These are phyloP conservation scores for Ochetophila trinervis DNA, from an alignment of 306 rosid species.

Conservation along the genomic window DNA sequence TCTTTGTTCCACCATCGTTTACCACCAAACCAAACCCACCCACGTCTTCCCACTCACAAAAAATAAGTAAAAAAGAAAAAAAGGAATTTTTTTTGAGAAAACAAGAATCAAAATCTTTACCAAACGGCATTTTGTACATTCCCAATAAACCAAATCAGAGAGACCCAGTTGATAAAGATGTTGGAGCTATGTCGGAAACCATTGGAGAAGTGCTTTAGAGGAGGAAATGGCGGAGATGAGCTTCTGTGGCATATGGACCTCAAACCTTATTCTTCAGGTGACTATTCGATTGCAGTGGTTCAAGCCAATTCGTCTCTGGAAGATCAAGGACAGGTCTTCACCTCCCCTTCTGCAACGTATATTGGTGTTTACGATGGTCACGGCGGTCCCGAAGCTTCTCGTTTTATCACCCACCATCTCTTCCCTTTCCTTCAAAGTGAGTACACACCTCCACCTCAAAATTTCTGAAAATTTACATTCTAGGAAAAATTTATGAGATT, in stretches of 20 bases:
- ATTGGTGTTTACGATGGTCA: conserved; percentile 73
- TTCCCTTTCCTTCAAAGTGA: conserved; percentile 51
- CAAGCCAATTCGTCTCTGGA: conserved; percentile 85
- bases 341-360: conserved; percentile 74
- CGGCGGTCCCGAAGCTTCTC: conserved; percentile 72
- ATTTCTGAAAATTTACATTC: not conserved
- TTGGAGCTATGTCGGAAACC: conserved; percentile 49
- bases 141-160: not conserved
- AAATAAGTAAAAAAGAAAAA: not conserved
- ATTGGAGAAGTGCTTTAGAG: conserved; percentile 58
- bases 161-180: conserved; percentile 38
- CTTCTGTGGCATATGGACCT: conserved; percentile 87
- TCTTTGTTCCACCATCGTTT: conserved; percentile 15
- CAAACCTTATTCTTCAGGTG: conserved; percentile 84
- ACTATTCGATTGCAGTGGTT: conserved; percentile 88
- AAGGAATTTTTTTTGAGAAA: not conserved
- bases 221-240: conserved; percentile 43
- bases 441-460: not conserved
- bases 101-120: conserved; percentile 8
- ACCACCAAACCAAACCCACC: conserved; percentile 25
- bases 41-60: conserved; percentile 11
- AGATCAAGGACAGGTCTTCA: conserved; percentile 86
- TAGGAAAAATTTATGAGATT: not conserved
- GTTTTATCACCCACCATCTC: conserved; percentile 49
- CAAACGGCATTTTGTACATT: not conserved